Evolutionary conservation across 495 filamentous ascomycete genomes (phyloP).

Genomic region (Poronia punctata): DNA sequence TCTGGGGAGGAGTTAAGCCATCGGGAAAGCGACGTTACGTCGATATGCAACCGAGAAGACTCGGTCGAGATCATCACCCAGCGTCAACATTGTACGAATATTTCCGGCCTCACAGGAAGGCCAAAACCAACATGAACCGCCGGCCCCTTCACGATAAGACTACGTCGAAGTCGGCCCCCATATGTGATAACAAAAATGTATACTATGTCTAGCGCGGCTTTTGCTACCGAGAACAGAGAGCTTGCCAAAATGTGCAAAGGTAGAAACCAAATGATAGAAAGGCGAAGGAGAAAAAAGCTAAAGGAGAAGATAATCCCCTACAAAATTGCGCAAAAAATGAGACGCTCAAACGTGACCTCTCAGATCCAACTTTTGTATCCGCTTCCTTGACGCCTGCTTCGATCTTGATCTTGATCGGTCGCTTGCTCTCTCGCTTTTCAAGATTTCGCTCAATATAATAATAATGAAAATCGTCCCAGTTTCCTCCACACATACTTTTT

Average conservation of each 20-base stretch:
- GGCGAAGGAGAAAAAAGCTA: not conserved
- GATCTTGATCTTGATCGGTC: too few relatives aligned
- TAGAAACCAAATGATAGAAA: slow-evolving; percentile 2
- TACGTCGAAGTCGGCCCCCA: not conserved
- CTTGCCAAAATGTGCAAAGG: slow-evolving; percentile 4
- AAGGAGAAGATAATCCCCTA: not conserved
- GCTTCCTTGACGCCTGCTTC: slow-evolving; percentile 9
- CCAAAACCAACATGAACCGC: not conserved
- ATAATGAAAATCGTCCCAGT: not conserved
- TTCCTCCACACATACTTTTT: not conserved
- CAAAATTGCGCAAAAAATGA: slow-evolving; percentile 1
- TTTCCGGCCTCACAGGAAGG: not conserved
- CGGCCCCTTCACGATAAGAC: not conserved
- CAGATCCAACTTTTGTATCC: slow-evolving; percentile 6
- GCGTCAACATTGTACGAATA: slow-evolving; percentile 2
- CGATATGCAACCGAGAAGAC: not conserved
- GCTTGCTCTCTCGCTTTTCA: slow-evolving; percentile 2
- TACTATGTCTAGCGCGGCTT: slow-evolving; percentile 6
- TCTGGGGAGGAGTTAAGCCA: not conserved
- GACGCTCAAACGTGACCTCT: not conserved
- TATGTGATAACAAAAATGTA: slow-evolving; percentile 4
- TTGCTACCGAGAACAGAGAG: not conserved
- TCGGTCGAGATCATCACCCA: not conserved
- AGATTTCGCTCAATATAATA: not conserved
- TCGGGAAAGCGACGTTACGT: too few relatives aligned